Conservation (phyloP, 139 green algal species). For the Zygnema circumcarinatum region DNA sequence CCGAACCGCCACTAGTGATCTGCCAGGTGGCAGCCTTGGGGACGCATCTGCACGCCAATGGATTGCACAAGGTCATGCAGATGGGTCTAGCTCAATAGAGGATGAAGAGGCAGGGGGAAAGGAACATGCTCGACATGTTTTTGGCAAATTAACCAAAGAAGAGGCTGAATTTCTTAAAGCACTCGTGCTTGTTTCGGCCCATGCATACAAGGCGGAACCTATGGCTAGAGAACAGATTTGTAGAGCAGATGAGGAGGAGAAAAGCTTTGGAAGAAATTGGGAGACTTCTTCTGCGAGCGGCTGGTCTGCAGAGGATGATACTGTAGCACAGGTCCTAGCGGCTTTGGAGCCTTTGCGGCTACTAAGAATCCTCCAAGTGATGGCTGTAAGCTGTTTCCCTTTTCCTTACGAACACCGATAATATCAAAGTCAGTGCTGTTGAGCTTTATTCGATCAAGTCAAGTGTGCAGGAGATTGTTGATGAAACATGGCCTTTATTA, state of each 20-base stretch:
- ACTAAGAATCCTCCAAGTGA: conserved; percentile 20
- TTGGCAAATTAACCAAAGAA: not conserved
- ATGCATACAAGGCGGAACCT: not conserved
- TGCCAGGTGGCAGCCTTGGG: too few relatives aligned
- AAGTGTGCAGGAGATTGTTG: not conserved
- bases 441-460: not conserved
- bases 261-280: not conserved
- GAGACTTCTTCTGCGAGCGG: too few relatives aligned
- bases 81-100: too few relatives aligned
- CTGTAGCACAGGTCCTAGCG: conserved; percentile 2
- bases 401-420: not conserved
- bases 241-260: conserved; percentile 2
- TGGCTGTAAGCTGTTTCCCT: conserved; percentile 24
- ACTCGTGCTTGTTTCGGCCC: not conserved
- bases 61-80: too few relatives aligned
- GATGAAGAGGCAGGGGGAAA: not conserved
- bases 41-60: too few relatives aligned
- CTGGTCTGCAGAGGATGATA: not conserved
- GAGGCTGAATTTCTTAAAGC: not conserved
- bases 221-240: not conserved
- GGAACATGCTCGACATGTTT: not conserved
- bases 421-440: not conserved
- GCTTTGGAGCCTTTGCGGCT: not conserved
- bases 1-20: too few relatives aligned
- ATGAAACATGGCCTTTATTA: not conserved